phyloP scores from a whole-genome alignment of 1,284 basidiomycete species.

The Singerocomus rubriflavus region DNA sequence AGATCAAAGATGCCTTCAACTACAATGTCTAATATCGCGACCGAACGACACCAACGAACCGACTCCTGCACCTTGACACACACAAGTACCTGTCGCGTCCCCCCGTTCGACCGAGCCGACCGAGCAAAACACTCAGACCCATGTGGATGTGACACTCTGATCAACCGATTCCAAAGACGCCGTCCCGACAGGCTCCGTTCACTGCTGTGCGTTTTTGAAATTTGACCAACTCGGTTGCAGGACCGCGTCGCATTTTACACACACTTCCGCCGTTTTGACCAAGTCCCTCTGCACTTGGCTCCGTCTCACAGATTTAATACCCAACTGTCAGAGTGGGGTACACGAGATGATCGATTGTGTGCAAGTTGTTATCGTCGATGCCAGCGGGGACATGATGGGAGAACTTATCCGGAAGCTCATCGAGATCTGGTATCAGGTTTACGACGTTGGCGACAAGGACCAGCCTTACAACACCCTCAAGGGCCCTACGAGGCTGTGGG shows the following conservation, averaged over 20 bases:
- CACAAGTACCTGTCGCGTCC: not conserved
- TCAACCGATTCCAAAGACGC: not conserved
- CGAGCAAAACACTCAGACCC: not conserved
- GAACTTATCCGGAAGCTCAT: conserved; percentile 28
- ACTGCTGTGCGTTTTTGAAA: not conserved
- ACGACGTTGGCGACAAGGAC: conserved; percentile 17
- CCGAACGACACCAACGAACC: no score
- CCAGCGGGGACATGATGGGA: conserved; percentile 23
- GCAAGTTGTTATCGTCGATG: conserved; percentile 30
- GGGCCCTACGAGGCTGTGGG: conserved; percentile 19
- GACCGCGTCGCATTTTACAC: not conserved
- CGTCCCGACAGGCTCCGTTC: not conserved
- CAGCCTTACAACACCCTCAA: conserved; percentile 21
- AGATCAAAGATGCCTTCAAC: no score
- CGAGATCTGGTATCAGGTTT: conserved; percentile 30
- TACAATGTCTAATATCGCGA: no score
- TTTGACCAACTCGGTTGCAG: not conserved
- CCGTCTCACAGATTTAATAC: conserved; percentile 20
- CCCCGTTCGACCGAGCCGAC: not conserved
- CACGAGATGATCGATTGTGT: conserved; percentile 25
- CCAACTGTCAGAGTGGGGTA: conserved; percentile 16
- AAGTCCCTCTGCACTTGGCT: conserved; percentile 23
- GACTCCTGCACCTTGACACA: not conserved
- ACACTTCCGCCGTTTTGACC: not conserved
- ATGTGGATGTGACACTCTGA: not conserved